phyloP scores from a whole-genome alignment of 306 rosid genomes.

The Gillenia trifoliata region DNA sequence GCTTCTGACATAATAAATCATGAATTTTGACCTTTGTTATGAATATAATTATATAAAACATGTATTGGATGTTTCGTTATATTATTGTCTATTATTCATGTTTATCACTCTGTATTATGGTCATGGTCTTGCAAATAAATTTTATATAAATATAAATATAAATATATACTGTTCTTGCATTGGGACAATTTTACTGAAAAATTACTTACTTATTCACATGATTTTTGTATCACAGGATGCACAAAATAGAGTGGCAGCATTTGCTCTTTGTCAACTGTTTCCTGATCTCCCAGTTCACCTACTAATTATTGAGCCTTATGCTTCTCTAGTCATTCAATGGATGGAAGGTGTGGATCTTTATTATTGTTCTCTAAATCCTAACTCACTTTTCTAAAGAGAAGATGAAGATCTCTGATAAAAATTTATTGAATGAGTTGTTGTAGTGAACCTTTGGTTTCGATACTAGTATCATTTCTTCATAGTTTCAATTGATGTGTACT shows the following conservation, averaged over 20 bases:
- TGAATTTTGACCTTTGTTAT: not conserved
- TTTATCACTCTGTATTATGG: not conserved
- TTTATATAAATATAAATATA: not conserved
- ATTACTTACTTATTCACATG: not conserved
- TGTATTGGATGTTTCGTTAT: not conserved
- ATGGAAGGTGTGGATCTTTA: constrained; percentile 45
- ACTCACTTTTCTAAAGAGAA: not conserved
- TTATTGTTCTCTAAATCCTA: not conserved
- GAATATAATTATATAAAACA: not conserved
- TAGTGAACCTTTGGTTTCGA: not conserved
- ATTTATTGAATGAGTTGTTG: not conserved
- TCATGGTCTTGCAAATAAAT: not conserved
- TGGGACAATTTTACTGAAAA: not conserved
- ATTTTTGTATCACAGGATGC: constrained; percentile 52
- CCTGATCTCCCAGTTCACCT: constrained; percentile 82
- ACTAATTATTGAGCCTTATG: constrained; percentile 67
- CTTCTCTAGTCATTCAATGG: constrained; percentile 68
- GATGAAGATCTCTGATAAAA: not conserved
- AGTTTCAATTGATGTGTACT: not conserved
- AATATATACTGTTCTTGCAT: not conserved
- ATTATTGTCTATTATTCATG: not conserved
- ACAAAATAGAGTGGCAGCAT: constrained; percentile 92
- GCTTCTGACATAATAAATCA: not conserved
- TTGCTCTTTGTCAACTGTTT: constrained; percentile 77
- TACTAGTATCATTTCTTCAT: not conserved